phyloP scores from a whole-genome alignment of 768 basidiomycete species.

The Infundibulicybe gibba region DNA sequence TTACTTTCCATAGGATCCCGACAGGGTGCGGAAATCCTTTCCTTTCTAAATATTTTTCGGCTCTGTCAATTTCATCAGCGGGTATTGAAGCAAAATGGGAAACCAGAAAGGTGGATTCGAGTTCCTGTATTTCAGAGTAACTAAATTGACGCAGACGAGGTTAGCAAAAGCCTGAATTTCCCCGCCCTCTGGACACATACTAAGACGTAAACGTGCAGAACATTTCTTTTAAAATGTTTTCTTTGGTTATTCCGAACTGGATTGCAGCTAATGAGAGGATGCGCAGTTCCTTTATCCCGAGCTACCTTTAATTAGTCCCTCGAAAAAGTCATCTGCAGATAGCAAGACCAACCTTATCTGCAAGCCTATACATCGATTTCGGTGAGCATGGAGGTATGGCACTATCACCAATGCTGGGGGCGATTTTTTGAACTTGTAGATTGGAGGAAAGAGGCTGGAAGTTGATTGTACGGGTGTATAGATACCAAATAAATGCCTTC shows the following conservation, averaged over 20 bases:
- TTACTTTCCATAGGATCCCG: too few relatives aligned
- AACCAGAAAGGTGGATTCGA: slow-evolving; percentile 4
- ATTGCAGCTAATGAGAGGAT: slow-evolving; percentile 15
- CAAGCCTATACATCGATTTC: slow-evolving; percentile 7
- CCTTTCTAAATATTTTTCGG: too few relatives aligned
- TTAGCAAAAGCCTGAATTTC: too few relatives aligned
- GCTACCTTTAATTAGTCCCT: slow-evolving; percentile 4
- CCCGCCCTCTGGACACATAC: too few relatives aligned
- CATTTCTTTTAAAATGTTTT: slow-evolving; percentile 20
- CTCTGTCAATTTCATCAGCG: too few relatives aligned
- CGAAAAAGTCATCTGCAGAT: too few relatives aligned
- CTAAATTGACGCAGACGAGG: too few relatives aligned
- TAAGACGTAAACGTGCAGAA: slow-evolving; percentile 20
- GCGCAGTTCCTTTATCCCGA: slow-evolving; percentile 13
- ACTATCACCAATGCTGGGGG: too few relatives aligned
- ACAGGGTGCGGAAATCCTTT: too few relatives aligned
- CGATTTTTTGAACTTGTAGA: too few relatives aligned
- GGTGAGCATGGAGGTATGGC: slow-evolving; percentile 2
- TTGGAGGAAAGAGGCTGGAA: slow-evolving; percentile 4
- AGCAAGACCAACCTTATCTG: slow-evolving; percentile 9
- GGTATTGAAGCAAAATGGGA: neutral
- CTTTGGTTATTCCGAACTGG: slow-evolving; percentile 7
- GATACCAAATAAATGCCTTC: slow-evolving; percentile 8
- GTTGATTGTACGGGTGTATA: slow-evolving; percentile 3
- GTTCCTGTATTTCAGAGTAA: slow-evolving; percentile 9